phyloP scores from a whole-genome alignment of 805 yeast genomes.

The Yarrowia bubula region DNA sequence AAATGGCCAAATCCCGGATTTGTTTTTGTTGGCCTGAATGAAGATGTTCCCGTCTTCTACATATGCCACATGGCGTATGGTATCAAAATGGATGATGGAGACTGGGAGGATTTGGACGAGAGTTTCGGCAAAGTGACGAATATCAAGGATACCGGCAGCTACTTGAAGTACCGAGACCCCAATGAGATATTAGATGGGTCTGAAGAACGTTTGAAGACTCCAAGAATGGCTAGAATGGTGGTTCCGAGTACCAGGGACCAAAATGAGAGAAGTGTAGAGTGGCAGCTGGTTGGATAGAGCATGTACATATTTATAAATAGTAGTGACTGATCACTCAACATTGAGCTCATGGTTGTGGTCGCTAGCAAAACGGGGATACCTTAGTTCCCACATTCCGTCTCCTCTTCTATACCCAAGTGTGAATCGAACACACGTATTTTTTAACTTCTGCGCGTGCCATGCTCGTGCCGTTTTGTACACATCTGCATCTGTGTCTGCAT shows the following conservation, averaged over 20 bases:
- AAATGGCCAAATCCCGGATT: conserved; percentile 3
- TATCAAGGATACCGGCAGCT: background rate
- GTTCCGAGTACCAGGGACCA: background rate
- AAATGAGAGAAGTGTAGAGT: background rate
- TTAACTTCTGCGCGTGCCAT: too few relatives aligned
- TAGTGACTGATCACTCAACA: too few relatives aligned
- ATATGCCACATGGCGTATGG: background rate
- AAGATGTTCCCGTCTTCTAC: background rate
- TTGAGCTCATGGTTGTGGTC: too few relatives aligned
- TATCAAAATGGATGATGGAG: background rate
- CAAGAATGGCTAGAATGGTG: background rate
- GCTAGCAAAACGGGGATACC: too few relatives aligned
- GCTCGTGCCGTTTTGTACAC: too few relatives aligned
- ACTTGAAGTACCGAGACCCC: background rate
- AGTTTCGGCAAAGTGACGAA: background rate
- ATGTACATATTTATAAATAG: too few relatives aligned
- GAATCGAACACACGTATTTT: too few relatives aligned
- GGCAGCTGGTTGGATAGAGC: too few relatives aligned
- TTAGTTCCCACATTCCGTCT: too few relatives aligned
- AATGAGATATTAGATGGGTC: background rate
- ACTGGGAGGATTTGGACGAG: background rate
- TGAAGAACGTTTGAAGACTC: background rate
- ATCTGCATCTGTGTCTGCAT: too few relatives aligned
- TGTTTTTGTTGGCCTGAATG: background rate
- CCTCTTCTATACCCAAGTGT: too few relatives aligned